Evolutionary conservation across 164 flowering plant genomes (phyloP).

Genomic region (Berberis vulgaris): DNA sequence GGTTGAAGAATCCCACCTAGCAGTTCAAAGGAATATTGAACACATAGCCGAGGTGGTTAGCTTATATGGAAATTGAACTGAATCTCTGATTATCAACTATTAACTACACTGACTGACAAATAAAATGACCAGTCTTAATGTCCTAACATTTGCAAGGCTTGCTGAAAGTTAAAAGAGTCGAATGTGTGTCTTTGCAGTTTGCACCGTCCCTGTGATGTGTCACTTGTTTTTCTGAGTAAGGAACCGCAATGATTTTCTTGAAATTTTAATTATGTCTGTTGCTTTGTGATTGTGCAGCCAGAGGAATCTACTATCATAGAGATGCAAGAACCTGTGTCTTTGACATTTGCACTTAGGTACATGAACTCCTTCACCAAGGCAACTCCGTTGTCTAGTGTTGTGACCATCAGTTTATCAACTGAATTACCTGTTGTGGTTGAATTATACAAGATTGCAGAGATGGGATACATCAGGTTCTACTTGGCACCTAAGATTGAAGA

Average conservation of each 20-base stretch:
- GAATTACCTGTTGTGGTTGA: slow-evolving; percentile 85
- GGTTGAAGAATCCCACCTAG: no score
- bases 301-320: slow-evolving; percentile 75
- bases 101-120: no score
- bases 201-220: background rate
- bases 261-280: background rate
- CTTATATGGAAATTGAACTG: no score
- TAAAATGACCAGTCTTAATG: no score
- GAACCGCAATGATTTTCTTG: no score
- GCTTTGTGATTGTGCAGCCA: slow-evolving; percentile 35
- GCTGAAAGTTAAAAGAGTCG: no score
- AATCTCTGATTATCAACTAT: no score
- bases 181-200: no score
- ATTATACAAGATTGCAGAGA: slow-evolving; percentile 72
- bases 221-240: no score
- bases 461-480: slow-evolving; percentile 74
- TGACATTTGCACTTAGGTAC: slow-evolving; percentile 84
- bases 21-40: no score
- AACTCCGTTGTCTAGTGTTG: slow-evolving; percentile 58
- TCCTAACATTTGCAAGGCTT: no score
- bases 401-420: slow-evolving; percentile 73
- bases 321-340: slow-evolving; percentile 80
- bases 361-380: slow-evolving; percentile 92
- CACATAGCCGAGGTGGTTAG: no score
- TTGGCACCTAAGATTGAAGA: slow-evolving; percentile 89